These are phyloP conservation scores for Spergularia marina DNA, from an alignment of 148 eudicot species.

Conservation along the genomic window DNA sequence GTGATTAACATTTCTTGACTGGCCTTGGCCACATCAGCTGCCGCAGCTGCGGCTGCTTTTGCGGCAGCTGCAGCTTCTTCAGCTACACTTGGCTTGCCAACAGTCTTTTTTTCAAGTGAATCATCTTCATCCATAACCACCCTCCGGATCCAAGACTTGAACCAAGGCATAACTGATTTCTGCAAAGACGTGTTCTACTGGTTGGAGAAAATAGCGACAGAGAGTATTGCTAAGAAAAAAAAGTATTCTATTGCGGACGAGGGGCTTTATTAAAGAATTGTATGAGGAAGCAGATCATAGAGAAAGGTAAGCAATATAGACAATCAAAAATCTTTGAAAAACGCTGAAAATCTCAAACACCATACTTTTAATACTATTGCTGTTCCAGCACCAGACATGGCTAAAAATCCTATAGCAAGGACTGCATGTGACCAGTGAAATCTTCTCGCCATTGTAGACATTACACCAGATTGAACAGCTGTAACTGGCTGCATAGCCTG, in stretches of 20 bases:
- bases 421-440: conserved; percentile 89
- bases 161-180: conserved; percentile 68
- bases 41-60: conserved; percentile 85
- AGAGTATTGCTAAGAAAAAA: background rate
- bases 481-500: conserved; percentile 54
- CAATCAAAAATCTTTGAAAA: conserved; percentile 5
- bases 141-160: conserved; percentile 91
- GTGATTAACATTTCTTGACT: conserved; percentile 79
- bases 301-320: background rate
- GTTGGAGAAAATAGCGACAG: background rate
- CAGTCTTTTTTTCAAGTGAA: conserved; percentile 22
- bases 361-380: conserved; percentile 72
- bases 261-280: background rate
- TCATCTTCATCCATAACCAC: conserved; percentile 64
- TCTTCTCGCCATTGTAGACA: conserved; percentile 40
- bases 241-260: background rate
- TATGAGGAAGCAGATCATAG: background rate
- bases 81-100: conserved; percentile 51
- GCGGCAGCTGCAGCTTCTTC: conserved; percentile 94
- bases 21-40: conserved; percentile 81
- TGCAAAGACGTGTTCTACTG: conserved; percentile 28
- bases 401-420: conserved; percentile 70
- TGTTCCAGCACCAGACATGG: conserved; percentile 89
- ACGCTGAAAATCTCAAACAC: background rate
- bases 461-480: conserved; percentile 40